Evolutionary conservation across 176 grass and related monocot species (phyloP).

Genomic region (Tuctoria greenei): DNA sequence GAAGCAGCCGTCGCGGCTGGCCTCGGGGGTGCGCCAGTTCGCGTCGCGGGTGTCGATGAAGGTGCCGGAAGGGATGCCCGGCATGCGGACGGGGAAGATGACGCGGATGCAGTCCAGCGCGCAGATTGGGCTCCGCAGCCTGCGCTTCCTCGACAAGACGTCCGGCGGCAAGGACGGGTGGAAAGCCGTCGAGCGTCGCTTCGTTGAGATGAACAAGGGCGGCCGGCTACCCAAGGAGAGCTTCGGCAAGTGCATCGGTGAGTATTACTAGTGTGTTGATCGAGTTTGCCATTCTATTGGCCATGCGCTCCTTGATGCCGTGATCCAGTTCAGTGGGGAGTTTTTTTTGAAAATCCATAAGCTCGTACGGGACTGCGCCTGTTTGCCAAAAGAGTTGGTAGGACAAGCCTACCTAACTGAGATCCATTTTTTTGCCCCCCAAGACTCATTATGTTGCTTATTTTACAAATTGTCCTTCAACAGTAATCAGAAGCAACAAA

Average conservation of each 20-base stretch:
- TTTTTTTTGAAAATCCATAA: background rate
- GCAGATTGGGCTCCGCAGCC: conserved; percentile 57
- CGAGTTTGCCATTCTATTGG: background rate
- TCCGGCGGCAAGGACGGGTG: conserved; percentile 73
- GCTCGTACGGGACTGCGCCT: background rate
- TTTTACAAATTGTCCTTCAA: background rate
- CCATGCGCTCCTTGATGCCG: background rate
- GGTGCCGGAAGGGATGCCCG: conserved; percentile 53
- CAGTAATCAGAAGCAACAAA: background rate
- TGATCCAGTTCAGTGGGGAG: conserved; percentile 7
- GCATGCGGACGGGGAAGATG: conserved; percentile 45
- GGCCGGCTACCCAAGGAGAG: conserved; percentile 71
- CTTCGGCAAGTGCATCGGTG: conserved; percentile 96
- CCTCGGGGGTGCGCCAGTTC: conserved; percentile 54
- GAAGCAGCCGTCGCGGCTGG: conserved; percentile 55
- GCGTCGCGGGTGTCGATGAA: conserved; percentile 75
- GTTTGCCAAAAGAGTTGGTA: conserved; percentile 18
- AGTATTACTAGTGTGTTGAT: background rate
- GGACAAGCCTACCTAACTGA: conserved; percentile 8
- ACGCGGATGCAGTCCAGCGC: conserved; percentile 73
- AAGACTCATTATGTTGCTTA: background rate
- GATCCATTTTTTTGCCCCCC: conserved; percentile 20
- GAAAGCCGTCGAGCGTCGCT: conserved; percentile 76
- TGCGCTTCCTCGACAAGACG: conserved; percentile 85
- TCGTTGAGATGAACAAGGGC: conserved; percentile 61